A percentile compares a stretch with the other conserved stretches of the same genome.
phyloP scores from a whole-genome alignment of 1,139 yeast genomes.

The Yamadazyma buinensis region DNA sequence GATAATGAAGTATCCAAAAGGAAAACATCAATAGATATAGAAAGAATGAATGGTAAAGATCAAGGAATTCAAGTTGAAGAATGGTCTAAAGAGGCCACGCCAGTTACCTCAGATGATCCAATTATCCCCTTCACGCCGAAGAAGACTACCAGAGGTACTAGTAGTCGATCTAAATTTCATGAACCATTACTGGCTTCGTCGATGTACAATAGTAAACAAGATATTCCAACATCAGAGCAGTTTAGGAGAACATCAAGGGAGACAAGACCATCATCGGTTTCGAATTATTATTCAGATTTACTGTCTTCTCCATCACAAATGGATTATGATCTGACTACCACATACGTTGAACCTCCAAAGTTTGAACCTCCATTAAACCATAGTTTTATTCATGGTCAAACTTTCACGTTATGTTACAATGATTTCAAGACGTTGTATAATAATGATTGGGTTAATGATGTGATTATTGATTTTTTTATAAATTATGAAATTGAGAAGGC shows the following conservation, averaged over 20 bases:
- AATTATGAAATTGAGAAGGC: constrained; percentile 52
- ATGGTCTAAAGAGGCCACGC: background rate
- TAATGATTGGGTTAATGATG: constrained; percentile 75
- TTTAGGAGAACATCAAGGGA: too few species aligned
- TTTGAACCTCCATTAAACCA: constrained; percentile 54
- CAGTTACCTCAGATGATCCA: background rate
- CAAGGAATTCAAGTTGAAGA: background rate
- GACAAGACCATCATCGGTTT: background rate
- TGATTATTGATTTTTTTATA: constrained; percentile 67
- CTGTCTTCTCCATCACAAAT: too few species aligned
- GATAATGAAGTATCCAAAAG: background rate
- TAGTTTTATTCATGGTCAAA: constrained; percentile 44
- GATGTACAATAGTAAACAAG: too few species aligned
- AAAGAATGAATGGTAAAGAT: background rate
- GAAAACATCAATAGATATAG: background rate
- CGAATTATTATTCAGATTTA: background rate
- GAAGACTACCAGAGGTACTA: too few species aligned
- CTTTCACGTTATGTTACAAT: constrained; percentile 49
- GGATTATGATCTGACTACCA: too few species aligned
- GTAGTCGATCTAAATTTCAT: too few species aligned
- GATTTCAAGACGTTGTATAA: constrained; percentile 69
- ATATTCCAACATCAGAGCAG: too few species aligned
- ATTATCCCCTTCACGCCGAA: background rate
- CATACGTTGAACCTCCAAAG: constrained; percentile 15
- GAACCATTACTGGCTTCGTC: background rate